Percentiles rank a stretch among this genome's conserved stretches.
Evolutionary conservation across 768 basidiomycete species (phyloP).

Genomic region (Auricularia cornea): DNA sequence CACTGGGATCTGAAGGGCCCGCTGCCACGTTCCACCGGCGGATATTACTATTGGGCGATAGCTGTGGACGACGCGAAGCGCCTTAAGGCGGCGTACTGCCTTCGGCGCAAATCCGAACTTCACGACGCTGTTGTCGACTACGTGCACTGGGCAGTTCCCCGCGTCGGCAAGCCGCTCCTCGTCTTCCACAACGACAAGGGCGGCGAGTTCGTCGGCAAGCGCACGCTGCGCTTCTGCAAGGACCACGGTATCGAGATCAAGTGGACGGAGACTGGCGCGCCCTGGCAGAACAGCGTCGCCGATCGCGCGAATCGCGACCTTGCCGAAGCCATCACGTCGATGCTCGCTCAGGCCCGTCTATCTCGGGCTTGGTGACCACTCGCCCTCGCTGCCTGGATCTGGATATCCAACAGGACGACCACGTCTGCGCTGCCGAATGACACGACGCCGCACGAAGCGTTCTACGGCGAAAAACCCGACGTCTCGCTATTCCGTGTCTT

Average conservation of each 20-base stretch:
- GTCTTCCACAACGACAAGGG: no score
- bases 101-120: no score
- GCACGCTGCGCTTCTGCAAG: neutral
- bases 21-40: no score
- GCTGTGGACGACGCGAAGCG: no score
- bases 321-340: neutral
- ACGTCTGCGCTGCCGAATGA: constrained; percentile 1
- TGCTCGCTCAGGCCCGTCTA: neutral
- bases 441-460: constrained; percentile 12
- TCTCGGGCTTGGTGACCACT: neutral
- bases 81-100: no score
- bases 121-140: no score
- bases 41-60: no score
- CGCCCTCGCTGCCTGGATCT: neutral
- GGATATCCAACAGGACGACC: constrained; percentile 8
- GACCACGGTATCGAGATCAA: neutral
- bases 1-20: no score
- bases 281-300: neutral
- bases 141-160: no score
- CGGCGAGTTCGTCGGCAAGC: no score
- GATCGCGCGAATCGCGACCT: neutral
- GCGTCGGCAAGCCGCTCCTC: neutral
- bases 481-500: constrained; percentile 12
- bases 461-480: constrained; percentile 10
- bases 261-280: no score